Evolutionary conservation across 2,329 filamentous ascomycete species (phyloP).

Genomic region (Cladosporium halotolerans): DNA sequence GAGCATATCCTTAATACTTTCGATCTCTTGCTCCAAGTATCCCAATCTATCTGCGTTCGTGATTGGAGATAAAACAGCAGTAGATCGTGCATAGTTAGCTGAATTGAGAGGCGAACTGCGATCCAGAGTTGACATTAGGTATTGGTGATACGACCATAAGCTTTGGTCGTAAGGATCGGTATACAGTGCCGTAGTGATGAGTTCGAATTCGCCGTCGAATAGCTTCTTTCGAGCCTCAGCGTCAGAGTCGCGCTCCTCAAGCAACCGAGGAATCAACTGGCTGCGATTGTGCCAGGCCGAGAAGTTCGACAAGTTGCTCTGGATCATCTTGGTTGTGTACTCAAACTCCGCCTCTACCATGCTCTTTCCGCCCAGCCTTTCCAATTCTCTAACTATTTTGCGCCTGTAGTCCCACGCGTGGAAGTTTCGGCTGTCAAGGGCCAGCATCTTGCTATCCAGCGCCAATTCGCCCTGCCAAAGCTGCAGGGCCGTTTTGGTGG

Average conservation of each 20-base stretch:
- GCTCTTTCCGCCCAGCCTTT: conserved; percentile 44
- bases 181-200: conserved; percentile 72
- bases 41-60: conserved; percentile 53
- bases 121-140: conserved; percentile 63
- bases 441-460: conserved; percentile 81
- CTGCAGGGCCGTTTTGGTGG: conserved; percentile 48
- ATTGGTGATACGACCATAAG: conserved; percentile 95
- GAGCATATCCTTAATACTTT: conserved; percentile 64
- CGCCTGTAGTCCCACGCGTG: conserved; percentile 93
- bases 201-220: conserved; percentile 68
- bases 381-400: conserved; percentile 68
- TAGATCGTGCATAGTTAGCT: not conserved
- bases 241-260: conserved; percentile 64
- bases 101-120: conserved; percentile 42
- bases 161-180: conserved; percentile 92
- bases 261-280: conserved; percentile 69
- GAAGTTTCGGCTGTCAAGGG: conserved; percentile 81
- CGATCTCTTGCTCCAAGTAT: conserved; percentile 65
- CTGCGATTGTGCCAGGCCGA: conserved; percentile 93
- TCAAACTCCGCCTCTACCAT: conserved; percentile 76
- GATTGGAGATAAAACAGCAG: conserved; percentile 58
- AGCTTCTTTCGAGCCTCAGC: conserved; percentile 59
- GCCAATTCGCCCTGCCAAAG: conserved; percentile 82
- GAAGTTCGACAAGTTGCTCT: conserved; percentile 83
- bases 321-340: conserved; percentile 87